Percentiles rank a stretch among this genome's conserved stretches.
These are phyloP conservation scores for Penicillium arizonense DNA, from an alignment of 495 filamentous ascomycete species.

Conservation along the genomic window DNA sequence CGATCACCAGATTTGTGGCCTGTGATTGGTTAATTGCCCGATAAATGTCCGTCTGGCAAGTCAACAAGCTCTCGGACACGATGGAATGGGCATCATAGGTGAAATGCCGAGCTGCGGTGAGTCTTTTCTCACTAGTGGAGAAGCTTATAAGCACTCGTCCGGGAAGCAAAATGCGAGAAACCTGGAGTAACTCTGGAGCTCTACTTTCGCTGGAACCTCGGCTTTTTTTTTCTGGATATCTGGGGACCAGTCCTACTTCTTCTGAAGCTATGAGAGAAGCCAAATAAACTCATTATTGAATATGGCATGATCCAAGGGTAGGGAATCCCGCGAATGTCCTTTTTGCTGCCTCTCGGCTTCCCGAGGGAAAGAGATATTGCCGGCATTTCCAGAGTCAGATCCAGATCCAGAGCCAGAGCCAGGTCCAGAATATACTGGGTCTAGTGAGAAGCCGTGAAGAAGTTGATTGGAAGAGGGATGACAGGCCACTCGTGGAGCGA, in stretches of 20 bases:
- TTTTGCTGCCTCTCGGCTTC: neutral
- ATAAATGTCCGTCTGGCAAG: conserved; percentile 28
- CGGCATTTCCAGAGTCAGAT: neutral
- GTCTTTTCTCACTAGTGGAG: conserved; percentile 14
- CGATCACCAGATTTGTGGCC: neutral
- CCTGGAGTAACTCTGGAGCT: conserved; percentile 8
- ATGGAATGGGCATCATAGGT: neutral
- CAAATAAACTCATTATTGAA: too few relatives aligned
- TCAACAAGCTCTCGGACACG: neutral
- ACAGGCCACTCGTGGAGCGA: too few relatives aligned
- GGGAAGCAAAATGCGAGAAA: neutral
- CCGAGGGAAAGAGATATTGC: neutral
- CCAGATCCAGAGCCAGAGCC: neutral
- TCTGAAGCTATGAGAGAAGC: too few relatives aligned
- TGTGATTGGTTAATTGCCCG: conserved; percentile 31
- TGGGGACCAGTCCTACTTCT: too few relatives aligned
- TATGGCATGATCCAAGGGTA: too few relatives aligned
- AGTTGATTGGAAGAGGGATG: conserved; percentile 10
- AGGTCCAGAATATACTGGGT: neutral
- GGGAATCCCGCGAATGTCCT: too few relatives aligned
- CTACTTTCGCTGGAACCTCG: conserved; percentile 8
- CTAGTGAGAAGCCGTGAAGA: neutral
- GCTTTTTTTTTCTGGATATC: neutral
- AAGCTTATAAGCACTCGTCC: neutral
- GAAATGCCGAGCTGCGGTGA: conserved; percentile 14